phyloP scores from a whole-genome alignment of 345 rosid genomes.

The Boechera stricta region DNA sequence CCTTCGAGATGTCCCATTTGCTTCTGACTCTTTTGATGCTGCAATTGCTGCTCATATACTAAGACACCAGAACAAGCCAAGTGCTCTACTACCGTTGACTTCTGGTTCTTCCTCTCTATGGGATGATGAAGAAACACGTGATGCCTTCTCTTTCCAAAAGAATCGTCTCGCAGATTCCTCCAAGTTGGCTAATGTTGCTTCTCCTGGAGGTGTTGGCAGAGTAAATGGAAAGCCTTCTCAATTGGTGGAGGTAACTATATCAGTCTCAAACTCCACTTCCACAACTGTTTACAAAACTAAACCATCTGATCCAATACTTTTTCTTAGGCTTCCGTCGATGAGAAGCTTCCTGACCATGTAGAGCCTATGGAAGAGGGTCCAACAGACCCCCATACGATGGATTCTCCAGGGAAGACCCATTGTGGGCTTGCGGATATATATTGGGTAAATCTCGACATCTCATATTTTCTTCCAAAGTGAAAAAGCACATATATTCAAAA shows the following conservation, averaged over 20 bases:
- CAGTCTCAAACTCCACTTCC: constrained; percentile 13
- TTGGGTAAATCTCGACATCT: constrained; percentile 60
- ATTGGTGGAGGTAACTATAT: constrained; percentile 53
- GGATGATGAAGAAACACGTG: constrained; percentile 99
- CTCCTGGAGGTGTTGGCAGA: constrained; percentile 42
- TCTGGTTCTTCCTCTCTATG: constrained; percentile 73
- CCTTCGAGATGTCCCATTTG: constrained; percentile 67
- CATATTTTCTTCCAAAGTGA: not conserved
- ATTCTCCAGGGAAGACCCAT: constrained; percentile 56
- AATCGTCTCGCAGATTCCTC: constrained; percentile 49
- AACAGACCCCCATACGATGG: constrained; percentile 48
- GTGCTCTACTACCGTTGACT: constrained; percentile 45
- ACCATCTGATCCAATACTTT: constrained; percentile 20
- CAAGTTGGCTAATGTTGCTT: constrained; percentile 44
- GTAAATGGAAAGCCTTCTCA: constrained; percentile 46
- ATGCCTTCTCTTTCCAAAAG: constrained; percentile 86
- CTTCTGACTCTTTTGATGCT: constrained; percentile 98
- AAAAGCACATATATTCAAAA: not conserved
- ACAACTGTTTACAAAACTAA: constrained; percentile 17
- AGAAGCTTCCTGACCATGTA: constrained; percentile 47
- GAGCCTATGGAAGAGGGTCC: constrained; percentile 56
- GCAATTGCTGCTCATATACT: constrained; percentile 97
- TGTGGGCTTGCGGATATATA: constrained; percentile 71
- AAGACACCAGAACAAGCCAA: constrained; percentile 71
- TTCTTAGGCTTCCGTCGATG: constrained; percentile 53